Evolutionary conservation across 2,329 filamentous ascomycete species (phyloP), one percentile per base, ranked within the genome.

Genomic region (Mycogone perniciosa): DNA sequence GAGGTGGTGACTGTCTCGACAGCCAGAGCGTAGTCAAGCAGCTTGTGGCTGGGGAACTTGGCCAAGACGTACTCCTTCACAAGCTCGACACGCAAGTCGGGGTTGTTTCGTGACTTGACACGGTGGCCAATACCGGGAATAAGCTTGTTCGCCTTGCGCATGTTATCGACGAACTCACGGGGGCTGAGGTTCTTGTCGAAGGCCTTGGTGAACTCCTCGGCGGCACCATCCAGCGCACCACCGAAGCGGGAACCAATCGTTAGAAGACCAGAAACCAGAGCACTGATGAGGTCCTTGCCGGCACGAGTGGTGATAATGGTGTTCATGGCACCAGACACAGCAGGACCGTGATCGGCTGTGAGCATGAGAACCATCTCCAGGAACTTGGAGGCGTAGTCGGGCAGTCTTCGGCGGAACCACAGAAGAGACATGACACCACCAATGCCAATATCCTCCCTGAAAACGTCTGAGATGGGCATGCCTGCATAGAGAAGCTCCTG

Each of bases 351-450:
- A 69, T 99, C 93, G 64, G 93, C 93, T 68, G 93, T 99, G 68
- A 99, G 84, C 93, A 99, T 99, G 72, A 99, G 92, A 60, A 99
- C 93, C 93, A 99, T 99, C 81, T 99, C 93, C 62, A 99, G 77
- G 82, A 99, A 99, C 77, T 95, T 95, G 81, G 89, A 95, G 67
- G 93, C 93, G 71, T 96, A 97, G 67, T 86, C 79, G 57, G 93
- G 93, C 57, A 99, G 87, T 68, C 93, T 88, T 74, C 93, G 91
- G 67, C 93, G 92, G 90, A 99, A 99, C 93, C 93, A 99, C 63
- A 99, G 81, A 52, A 99, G 84, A 55, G 93, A 96, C 93, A 99
- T 99, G 76, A 99, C 93, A 86, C 93, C 93, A 71, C 93, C 93
- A 64, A 99, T 97, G 64, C 93, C 93, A 64, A 99, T 97, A 64